Percentiles rank a stretch among this genome's conserved stretches.
phyloP scores from a whole-genome alignment of 805 yeast genomes.

The Sporopachydermia quercuum region DNA sequence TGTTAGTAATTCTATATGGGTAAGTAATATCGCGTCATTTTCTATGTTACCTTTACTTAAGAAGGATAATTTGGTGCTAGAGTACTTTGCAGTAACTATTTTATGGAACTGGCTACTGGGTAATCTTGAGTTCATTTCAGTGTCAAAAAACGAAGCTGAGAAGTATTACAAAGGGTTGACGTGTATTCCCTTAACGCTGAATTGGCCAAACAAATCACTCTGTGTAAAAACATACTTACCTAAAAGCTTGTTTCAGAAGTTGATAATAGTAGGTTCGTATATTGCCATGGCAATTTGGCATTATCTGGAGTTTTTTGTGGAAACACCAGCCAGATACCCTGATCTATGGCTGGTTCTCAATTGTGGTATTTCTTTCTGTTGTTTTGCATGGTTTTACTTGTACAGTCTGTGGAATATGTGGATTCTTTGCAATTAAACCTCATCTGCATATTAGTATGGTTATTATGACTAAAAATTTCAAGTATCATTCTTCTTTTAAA shows the following conservation, averaged over 20 bases:
- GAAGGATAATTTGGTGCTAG: slow-evolving; percentile 60
- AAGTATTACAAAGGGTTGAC: neutral
- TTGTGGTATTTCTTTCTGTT: slow-evolving; percentile 56
- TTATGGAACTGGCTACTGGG: slow-evolving; percentile 74
- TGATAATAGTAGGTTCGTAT: slow-evolving; percentile 38
- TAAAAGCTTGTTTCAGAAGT: slow-evolving; percentile 29
- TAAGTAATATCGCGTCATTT: slow-evolving; percentile 69
- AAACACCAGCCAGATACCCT: slow-evolving; percentile 52
- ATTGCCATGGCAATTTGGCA: slow-evolving; percentile 37
- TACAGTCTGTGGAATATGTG: slow-evolving; percentile 56
- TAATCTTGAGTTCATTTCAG: slow-evolving; percentile 23
- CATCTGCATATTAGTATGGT: neutral
- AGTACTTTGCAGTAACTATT: slow-evolving; percentile 45
- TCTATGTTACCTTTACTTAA: slow-evolving; percentile 79
- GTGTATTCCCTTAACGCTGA: slow-evolving; percentile 23
- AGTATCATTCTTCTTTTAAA: neutral
- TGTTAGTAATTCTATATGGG: slow-evolving; percentile 73
- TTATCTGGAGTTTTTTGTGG: slow-evolving; percentile 30
- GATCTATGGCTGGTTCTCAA: slow-evolving; percentile 80
- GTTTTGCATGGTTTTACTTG: slow-evolving; percentile 64
- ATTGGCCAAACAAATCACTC: slow-evolving; percentile 5
- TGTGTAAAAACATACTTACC: slow-evolving; percentile 23
- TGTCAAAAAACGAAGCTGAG: neutral
- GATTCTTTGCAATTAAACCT: slow-evolving; percentile 14
- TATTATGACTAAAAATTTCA: neutral